Conservation (phyloP, 202 grass and related monocot genomes). For the Panicum hallii region DNA sequence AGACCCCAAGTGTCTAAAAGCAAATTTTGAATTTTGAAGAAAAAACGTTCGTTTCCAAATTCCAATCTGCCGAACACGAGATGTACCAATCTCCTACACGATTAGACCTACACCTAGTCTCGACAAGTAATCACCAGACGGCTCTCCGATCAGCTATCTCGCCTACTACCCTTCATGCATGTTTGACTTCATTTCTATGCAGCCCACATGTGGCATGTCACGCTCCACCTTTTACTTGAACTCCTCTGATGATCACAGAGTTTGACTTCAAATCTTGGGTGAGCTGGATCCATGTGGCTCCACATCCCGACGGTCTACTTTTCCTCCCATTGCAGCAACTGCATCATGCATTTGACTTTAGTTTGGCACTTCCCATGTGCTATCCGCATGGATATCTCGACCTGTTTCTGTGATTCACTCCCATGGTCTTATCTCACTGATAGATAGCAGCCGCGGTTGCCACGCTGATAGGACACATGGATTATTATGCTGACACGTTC, state of each 20-base stretch:
- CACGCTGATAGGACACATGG: conserved; percentile 8
- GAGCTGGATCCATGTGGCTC: neutral
- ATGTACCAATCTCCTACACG: too few species aligned
- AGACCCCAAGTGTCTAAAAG: too few species aligned
- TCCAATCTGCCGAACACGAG: too few species aligned
- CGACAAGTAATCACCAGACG: too few species aligned
- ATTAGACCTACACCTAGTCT: too few species aligned
- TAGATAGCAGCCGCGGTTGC: neutral
- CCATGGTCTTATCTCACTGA: neutral
- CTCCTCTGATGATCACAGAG: neutral
- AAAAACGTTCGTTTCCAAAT: too few species aligned
- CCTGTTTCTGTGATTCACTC: neutral
- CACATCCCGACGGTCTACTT: neutral
- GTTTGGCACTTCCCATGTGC: neutral
- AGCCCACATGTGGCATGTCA: neutral
- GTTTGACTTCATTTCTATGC: neutral
- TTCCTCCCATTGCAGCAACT: neutral
- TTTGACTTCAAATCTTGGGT: neutral
- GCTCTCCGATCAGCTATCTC: too few species aligned
- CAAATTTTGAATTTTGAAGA: too few species aligned
- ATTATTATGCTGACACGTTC: conserved; percentile 18
- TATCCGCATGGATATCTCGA: neutral
- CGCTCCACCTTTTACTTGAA: neutral
- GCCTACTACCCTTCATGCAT: too few species aligned
- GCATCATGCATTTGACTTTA: conserved; percentile 8